phyloP scores from a whole-genome alignment of 345 rosid species.

The Arabidopsis arenosa region DNA sequence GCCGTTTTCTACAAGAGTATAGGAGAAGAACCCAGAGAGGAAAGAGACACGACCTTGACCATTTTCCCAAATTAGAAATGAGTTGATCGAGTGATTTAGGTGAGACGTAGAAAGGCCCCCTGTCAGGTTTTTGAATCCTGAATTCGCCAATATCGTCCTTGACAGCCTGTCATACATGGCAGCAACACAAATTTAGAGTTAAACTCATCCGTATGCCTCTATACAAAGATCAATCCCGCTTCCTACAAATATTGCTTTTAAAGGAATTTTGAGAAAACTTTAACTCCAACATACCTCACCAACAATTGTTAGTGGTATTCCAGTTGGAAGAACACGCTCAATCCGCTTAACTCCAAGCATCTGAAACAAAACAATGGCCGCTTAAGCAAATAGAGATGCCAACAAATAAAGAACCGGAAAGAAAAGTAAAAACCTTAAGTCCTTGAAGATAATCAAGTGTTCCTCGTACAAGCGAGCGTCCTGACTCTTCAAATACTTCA shows the following conservation, averaged over 20 bases:
- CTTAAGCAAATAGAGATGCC: constrained; percentile 35
- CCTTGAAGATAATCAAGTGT: constrained; percentile 94
- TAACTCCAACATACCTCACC: constrained; percentile 98
- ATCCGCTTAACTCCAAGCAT: constrained; percentile 97
- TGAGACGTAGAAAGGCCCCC: constrained; percentile 91
- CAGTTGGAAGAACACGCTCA: constrained; percentile 91
- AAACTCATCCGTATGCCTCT: not conserved
- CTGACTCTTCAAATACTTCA: constrained; percentile 97
- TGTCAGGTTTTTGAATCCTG: constrained; percentile 67
- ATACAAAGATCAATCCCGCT: constrained; percentile 26
- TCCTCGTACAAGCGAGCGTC: constrained; percentile 94
- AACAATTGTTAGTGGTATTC: constrained; percentile 88
- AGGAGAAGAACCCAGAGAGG: constrained; percentile 31
- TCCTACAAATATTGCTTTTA: constrained; percentile 13
- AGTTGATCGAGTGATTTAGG: constrained; percentile 86
- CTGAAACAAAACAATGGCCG: constrained; percentile 49
- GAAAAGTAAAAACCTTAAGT: constrained; percentile 64
- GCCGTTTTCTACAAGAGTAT: constrained; percentile 32
- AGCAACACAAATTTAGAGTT: constrained; percentile 22
- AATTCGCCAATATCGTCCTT: constrained; percentile 90
- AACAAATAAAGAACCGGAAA: not conserved
- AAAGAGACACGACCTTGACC: constrained; percentile 72
- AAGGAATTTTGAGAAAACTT: not conserved
- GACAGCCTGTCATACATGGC: constrained; percentile 66
- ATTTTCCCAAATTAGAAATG: constrained; percentile 86